Percentiles rank a stretch among this genome's conserved stretches.
Evolutionary conservation across 768 basidiomycete genomes (phyloP).

Genomic region (Butyriboletus loyo): DNA sequence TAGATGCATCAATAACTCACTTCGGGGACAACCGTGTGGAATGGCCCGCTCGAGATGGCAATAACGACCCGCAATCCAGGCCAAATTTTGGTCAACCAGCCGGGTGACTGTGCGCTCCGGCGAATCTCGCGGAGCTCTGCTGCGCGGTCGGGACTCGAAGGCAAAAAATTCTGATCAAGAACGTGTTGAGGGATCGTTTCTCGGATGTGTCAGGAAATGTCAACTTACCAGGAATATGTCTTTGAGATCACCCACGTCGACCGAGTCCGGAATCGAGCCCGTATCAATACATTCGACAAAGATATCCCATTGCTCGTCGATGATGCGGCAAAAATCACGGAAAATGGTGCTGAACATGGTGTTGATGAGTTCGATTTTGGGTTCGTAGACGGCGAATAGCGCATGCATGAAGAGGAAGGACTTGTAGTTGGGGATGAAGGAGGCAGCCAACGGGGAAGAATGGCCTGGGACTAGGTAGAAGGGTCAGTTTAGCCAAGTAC

Average conservation of each 20-base stretch:
- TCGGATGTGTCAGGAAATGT: not conserved
- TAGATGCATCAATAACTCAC: not conserved
- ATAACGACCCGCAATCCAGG: slow-evolving; percentile 10
- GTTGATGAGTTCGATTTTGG: slow-evolving; percentile 19
- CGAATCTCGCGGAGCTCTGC: slow-evolving; percentile 14
- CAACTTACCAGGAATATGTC: slow-evolving; percentile 9
- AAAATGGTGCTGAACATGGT: slow-evolving; percentile 22
- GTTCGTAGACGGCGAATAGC: slow-evolving; percentile 22
- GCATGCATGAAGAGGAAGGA: slow-evolving; percentile 24
- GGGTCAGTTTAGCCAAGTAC: not conserved
- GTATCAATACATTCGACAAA: slow-evolving; percentile 17
- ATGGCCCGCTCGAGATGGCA: slow-evolving; percentile 24
- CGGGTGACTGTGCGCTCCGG: not conserved
- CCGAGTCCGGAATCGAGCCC: slow-evolving; percentile 14
- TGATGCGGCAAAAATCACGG: slow-evolving; percentile 19
- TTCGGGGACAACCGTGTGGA: slow-evolving; percentile 22
- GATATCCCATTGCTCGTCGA: slow-evolving; percentile 21
- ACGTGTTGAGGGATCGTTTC: not conserved
- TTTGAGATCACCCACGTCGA: slow-evolving; percentile 11
- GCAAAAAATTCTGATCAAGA: slow-evolving; percentile 13
- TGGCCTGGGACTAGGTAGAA: slow-evolving; percentile 11
- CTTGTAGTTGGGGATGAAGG: slow-evolving; percentile 19
- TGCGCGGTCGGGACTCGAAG: slow-evolving; percentile 16
- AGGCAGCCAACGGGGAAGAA: slow-evolving; percentile 16
- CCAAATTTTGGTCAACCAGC: slow-evolving; percentile 25